Base-by-base conservation (phyloP, 371 early-diverging fungal species). In the Globomyces sp. region DNA sequence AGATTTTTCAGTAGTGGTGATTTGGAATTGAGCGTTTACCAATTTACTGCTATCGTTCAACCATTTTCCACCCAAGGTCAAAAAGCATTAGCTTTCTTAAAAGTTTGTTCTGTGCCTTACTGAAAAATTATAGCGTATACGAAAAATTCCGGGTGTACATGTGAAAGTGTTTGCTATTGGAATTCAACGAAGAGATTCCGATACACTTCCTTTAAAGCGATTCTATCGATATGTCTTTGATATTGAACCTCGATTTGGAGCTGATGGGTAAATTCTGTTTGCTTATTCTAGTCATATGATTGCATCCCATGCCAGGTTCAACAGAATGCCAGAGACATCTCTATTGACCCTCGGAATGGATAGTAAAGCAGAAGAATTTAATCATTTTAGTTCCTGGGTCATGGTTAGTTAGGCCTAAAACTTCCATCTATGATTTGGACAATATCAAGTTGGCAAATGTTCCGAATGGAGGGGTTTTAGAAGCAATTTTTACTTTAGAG, bases 161-260 rank as follows among this genome's bases (percentile, higher is more conserved):
- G 39, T 55, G 39, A 2, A 3, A 5, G 63, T 41, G n/a, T 37
- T 41, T 37, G 39, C 63, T 10, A n/a, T 37, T 37, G 39, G 63
- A n/a, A 50, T 40, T 13, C 4, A n/a, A 36, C 46, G n/a, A 24
- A 24, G 36, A 13, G 50, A 63, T 2, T 34, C 87, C 34, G 75
- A 74, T 0, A 86, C 89, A 63, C 68, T 89, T 9, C 93, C 94
- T 0, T 66, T 93, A 13, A 90, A 89, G 64, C 83, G 92, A 6
- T 95, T 95, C 77, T 95, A 94, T 71, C 88, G 95, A 34, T 94
- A 90, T 72, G 89, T 92, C n/a, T 81, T 89, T 67, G 82, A 81
- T 8, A 68, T 77, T 4, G 79, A 83, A 44, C 83, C 84, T 3
- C 74, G 70, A 34, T 93, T 93, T 77, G 85, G 90, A 72, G 47